Evolutionary conservation across 768 basidiomycete genomes (phyloP), one percentile per base, ranked within the genome.

Genomic region (Mycena capillaripes): DNA sequence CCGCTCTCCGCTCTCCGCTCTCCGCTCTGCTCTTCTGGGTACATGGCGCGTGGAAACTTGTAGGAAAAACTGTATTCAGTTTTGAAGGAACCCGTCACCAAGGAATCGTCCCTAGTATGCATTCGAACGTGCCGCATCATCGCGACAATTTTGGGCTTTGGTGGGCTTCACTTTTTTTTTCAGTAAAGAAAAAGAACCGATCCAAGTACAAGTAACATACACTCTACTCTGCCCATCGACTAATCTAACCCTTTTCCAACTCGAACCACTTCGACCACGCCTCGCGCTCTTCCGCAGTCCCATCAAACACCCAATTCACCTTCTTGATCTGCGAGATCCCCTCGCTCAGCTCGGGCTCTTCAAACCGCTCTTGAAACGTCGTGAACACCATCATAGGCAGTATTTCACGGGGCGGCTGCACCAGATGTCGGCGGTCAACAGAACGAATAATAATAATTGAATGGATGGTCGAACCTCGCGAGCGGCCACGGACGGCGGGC

Each of bases 261-360:
- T 95, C 93, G 76, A 95, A 85, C 95, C 95, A 97, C 91, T 93
- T 93, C 59, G 86, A 88, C 96, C 96, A 98, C 66, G 86, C 82
- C 66, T 77, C 85, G 66, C 84, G 86, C 75, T 95, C 93, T 71
- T 93, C 93, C 58, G 91, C 92, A 10, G 84, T 86, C 1, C 96
- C 96, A 57, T 92, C 86, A 69, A 96, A 97, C 23, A 88, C 82
- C 90, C 94, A 97, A 70, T 95, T 92, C 21, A 98, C 89, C 52
- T 85, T 88, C 76, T 88, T 90, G 53, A 98, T 87, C 76, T 96
- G 93, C 7, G 86, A 78, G 76, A 95, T 95, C 0, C 96, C 97
- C 80, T 98, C 97, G 0, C 82, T 80, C 16, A 82, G 58, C 23
- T 76, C 77, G 1, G 97, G 96, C 75, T 90, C 90, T 78, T 97